Evolutionary conservation across 306 rosid species (phyloP).

Genomic region (Fragaria vesca): DNA sequence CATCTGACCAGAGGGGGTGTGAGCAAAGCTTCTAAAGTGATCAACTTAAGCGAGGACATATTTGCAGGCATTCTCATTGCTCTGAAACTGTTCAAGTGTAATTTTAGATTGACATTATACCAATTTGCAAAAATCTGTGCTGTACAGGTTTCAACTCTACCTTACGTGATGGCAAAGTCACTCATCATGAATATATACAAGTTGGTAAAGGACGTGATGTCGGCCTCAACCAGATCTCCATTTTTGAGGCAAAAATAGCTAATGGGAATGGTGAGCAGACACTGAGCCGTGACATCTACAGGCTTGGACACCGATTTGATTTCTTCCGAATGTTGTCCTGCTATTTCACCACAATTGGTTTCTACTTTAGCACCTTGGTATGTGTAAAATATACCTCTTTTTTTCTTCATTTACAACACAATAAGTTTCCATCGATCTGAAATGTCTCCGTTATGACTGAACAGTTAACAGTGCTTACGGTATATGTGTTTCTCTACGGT

Average conservation of each 20-base stretch:
- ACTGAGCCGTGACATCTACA: conserved; percentile 85
- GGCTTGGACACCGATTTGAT: conserved; percentile 96
- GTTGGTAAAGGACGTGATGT: conserved; percentile 98
- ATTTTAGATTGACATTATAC: conserved; percentile 8
- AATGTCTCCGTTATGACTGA: conserved; percentile 32
- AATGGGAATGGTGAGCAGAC: conserved; percentile 97
- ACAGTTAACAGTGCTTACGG: conserved; percentile 88
- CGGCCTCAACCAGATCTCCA: conserved; percentile 95
- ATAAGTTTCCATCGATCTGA: conserved; percentile 17
- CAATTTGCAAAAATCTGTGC: conserved; percentile 15
- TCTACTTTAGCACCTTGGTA: conserved; percentile 96
- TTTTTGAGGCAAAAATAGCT: conserved; percentile 96
- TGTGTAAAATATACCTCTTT: conserved; percentile 24
- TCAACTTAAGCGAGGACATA: conserved; percentile 97
- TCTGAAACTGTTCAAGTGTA: neutral
- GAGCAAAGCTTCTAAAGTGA: conserved; percentile 92
- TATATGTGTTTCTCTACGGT: conserved; percentile 84
- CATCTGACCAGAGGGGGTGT: conserved; percentile 98
- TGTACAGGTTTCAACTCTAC: conserved; percentile 88
- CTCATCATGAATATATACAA: conserved; percentile 97
- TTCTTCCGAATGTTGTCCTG: conserved; percentile 91
- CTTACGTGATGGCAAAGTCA: conserved; percentile 83
- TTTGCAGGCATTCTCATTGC: conserved; percentile 71
- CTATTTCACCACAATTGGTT: conserved; percentile 85
- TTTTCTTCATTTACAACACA: neutral